Percentiles rank a stretch among this genome's conserved stretches.
Conservation (phyloP, 1,284 basidiomycete species). For the Sporisorium scitamineum region DNA sequence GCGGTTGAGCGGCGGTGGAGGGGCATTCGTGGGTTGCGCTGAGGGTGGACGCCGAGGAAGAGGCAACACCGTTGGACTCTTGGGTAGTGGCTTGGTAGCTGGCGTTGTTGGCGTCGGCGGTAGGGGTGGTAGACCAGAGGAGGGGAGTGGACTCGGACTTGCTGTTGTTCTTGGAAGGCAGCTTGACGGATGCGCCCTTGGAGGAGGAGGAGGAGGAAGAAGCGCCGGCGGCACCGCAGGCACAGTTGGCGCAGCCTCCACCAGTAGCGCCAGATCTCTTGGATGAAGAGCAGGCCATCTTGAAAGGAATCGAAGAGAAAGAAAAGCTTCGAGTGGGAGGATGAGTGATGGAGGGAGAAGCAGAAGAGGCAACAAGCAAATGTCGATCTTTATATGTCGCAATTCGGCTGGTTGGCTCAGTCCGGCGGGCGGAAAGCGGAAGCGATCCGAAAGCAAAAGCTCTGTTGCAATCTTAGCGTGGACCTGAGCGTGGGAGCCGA, state of each 20-base stretch:
- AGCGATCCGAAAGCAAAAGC: neutral
- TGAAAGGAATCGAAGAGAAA: neutral
- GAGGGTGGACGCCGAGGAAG: slow-evolving; percentile 40
- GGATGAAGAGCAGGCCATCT: slow-evolving; percentile 44
- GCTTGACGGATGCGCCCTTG: slow-evolving; percentile 31
- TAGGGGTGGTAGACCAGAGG: slow-evolving; percentile 39
- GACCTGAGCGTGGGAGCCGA: neutral
- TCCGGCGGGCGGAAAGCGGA: neutral
- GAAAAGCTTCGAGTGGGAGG: neutral
- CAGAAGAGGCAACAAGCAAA: neutral
- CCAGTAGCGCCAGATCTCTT: slow-evolving; percentile 14
- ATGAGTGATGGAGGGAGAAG: neutral
- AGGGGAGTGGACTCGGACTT: slow-evolving; percentile 47
- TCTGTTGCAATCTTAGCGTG: no score
- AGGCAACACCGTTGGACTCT: slow-evolving; percentile 13
- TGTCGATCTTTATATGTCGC: neutral
- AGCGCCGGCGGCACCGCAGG: slow-evolving; percentile 19
- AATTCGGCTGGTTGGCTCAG: neutral
- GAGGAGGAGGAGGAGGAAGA: slow-evolving; percentile 6
- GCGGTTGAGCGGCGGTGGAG: slow-evolving; percentile 18
- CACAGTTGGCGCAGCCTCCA: slow-evolving; percentile 40
- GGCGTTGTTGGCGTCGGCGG: slow-evolving; percentile 6
- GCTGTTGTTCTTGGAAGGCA: slow-evolving; percentile 21
- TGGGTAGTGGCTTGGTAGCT: slow-evolving; percentile 29
- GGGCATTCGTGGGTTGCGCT: slow-evolving; percentile 33